Base-by-base conservation (phyloP, 2,329 filamentous ascomycete species). In the Alternaria tenuissima region DNA sequence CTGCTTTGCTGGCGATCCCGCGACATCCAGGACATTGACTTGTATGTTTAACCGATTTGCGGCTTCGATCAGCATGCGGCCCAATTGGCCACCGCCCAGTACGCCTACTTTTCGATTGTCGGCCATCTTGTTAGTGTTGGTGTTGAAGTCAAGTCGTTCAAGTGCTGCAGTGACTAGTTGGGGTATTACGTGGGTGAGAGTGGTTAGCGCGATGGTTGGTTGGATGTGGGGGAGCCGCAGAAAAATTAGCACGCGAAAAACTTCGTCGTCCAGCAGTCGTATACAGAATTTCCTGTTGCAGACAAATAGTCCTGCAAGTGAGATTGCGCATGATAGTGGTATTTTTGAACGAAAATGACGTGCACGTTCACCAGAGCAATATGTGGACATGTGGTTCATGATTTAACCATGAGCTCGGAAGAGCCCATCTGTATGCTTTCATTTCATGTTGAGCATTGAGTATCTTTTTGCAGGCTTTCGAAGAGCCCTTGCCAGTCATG, bases 41-140 rank as follows among this genome's bases (percentile, higher is more conserved):
- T 91, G 86, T 67, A 96, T 88, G 70, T 92, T 93, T 59, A 96
- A 86, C 67, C 86, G 82, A 74, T 89, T 88, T 34, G 94, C 93
- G n/a, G 91, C 89, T 82, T 98, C 93, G 66, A 91, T 90, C 20
- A 98, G 87, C 95, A 98, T 98, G 66, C 92, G 91, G 62, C 94
- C 95, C 41, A 99, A 86, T 81, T 85, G 83, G 69, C 83, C 83
- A 42, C 83, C 83, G 22, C 76, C 76, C 16, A 78, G 64, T 8
- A 78, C 74, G 14, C 76, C 76, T 6, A 78, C 74, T 61, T 74
- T 78, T 26, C 75, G 69, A 24, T 57, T 65, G 55, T 78, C 75
- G 56, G 68, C 65, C 73, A 75, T 77, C 34, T 57, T 59, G 42
- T 32, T 28, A 41, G 57, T 63, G 41, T 58, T 53, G 52, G 34